A percentile compares a stretch with the other conserved stretches of the same genome.
Evolutionary conservation across 2,329 filamentous ascomycete species (phyloP).

Genomic region (Colletotrichum sp.): DNA sequence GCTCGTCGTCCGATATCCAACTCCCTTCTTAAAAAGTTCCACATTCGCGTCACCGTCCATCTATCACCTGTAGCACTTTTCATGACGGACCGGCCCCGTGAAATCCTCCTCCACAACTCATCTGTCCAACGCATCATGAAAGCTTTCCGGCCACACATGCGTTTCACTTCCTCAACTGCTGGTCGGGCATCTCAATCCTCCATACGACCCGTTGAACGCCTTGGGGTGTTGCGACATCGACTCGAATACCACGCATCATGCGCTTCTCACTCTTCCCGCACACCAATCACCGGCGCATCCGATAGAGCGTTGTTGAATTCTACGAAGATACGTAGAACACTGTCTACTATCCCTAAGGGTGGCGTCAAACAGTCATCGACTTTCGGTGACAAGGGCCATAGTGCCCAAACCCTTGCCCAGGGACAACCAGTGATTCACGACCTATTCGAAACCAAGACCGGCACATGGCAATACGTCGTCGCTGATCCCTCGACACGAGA

Average conservation of each 20-base stretch:
- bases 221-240: background rate
- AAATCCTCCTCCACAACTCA: background rate
- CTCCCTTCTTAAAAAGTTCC: background rate
- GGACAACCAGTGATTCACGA: constrained; percentile 39
- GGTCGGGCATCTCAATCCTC: background rate
- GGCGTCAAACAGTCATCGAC: background rate
- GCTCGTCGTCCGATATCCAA: background rate
- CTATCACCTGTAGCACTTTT: background rate
- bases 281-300: background rate
- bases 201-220: background rate
- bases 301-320: background rate
- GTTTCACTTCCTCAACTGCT: background rate
- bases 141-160: background rate
- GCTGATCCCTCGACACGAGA: constrained; percentile 52
- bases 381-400: background rate
- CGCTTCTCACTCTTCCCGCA: background rate
- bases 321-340: background rate
- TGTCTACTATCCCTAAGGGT: background rate
- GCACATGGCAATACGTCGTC: constrained; percentile 66
- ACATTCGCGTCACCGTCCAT: background rate
- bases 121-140: background rate
- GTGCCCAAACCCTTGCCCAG: background rate
- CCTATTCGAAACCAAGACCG: constrained; percentile 43
- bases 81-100: background rate
- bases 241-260: background rate